A percentile compares a stretch with the other conserved stretches of the same genome.
These are phyloP conservation scores for Hemileccinum rubropunctum DNA, from an alignment of 768 basidiomycete genomes.

Conservation along the genomic window DNA sequence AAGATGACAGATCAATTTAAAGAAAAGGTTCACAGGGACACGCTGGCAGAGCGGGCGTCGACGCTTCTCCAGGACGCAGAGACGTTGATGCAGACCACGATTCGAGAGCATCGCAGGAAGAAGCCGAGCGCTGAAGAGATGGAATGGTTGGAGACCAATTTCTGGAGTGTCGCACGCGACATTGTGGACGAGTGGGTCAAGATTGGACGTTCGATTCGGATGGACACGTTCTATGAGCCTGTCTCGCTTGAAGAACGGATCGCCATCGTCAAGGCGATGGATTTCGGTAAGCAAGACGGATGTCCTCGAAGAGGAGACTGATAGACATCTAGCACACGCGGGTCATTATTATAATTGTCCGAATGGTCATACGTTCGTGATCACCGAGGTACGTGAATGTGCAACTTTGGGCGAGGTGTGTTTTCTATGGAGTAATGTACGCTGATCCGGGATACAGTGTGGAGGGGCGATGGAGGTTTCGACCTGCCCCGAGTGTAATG, in stretches of 20 bases:
- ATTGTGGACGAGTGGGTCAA: constrained; percentile 49
- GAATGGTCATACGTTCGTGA: constrained; percentile 64
- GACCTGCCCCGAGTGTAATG: constrained; percentile 57
- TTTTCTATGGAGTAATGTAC: neutral
- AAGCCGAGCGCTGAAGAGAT: constrained; percentile 21
- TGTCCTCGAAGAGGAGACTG: neutral
- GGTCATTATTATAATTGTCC: constrained; percentile 51
- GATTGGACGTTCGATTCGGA: constrained; percentile 38
- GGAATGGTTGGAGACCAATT: constrained; percentile 46
- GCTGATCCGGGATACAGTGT: constrained; percentile 39
- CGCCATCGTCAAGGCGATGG: constrained; percentile 47
- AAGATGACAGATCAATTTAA: constrained; percentile 17
- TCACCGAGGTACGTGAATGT: constrained; percentile 42
- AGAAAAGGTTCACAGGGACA: constrained; percentile 14
- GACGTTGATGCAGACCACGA: constrained; percentile 2
- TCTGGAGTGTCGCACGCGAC: constrained; percentile 31
- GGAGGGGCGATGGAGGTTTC: constrained; percentile 51
- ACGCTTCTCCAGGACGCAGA: constrained; percentile 8
- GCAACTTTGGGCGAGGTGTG: neutral
- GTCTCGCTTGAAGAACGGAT: constrained; percentile 54
- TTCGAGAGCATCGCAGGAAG: constrained; percentile 18
- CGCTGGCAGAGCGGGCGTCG: constrained; percentile 21
- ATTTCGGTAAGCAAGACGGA: constrained; percentile 39
- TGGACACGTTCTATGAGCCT: constrained; percentile 47
- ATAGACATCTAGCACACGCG: constrained; percentile 29